Conservation (phyloP, 129 eudicot genomes). For the Ambrosia trifida region DNA sequence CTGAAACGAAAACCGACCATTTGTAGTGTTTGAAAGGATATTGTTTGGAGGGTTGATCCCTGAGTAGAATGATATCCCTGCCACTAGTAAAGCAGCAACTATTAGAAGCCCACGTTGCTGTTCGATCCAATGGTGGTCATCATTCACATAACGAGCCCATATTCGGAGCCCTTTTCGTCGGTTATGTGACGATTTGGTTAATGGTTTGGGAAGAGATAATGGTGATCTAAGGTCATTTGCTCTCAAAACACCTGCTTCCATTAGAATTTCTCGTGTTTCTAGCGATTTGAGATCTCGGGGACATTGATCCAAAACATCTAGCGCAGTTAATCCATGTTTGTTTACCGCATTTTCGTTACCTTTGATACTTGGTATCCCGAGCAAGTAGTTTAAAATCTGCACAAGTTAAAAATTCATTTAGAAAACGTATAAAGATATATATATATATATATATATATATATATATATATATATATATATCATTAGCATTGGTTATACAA, state of each 20-base stretch:
- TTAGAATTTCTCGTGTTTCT: slow-evolving; percentile 24
- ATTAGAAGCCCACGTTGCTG: slow-evolving; percentile 30
- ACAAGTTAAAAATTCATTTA: not conserved
- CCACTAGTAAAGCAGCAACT: slow-evolving; percentile 21
- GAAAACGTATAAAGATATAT: no score
- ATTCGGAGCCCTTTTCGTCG: slow-evolving; percentile 19
- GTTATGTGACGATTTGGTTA: not conserved
- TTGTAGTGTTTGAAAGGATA: not conserved
- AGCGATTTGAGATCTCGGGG: slow-evolving; percentile 29
- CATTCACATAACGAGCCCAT: slow-evolving; percentile 16
- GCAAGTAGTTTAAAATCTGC: slow-evolving; percentile 26
- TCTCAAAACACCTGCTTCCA: slow-evolving; percentile 21
- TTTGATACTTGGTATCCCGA: slow-evolving; percentile 27
- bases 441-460: no score
- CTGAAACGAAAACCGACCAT: slow-evolving; percentile 1
- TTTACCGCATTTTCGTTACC: slow-evolving; percentile 31
- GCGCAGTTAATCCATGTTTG: slow-evolving; percentile 19
- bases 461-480: no score
- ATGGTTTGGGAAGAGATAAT: slow-evolving; percentile 19
- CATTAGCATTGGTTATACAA: no score
- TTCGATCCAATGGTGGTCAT: slow-evolving; percentile 29
- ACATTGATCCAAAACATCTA: slow-evolving; percentile 31
- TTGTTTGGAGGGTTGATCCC: slow-evolving; percentile 32
- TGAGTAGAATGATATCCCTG: slow-evolving; percentile 15
- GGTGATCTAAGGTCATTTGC: slow-evolving; percentile 18